phyloP scores from a whole-genome alignment of 257 asterid species.

The Solanum habrochaites region DNA sequence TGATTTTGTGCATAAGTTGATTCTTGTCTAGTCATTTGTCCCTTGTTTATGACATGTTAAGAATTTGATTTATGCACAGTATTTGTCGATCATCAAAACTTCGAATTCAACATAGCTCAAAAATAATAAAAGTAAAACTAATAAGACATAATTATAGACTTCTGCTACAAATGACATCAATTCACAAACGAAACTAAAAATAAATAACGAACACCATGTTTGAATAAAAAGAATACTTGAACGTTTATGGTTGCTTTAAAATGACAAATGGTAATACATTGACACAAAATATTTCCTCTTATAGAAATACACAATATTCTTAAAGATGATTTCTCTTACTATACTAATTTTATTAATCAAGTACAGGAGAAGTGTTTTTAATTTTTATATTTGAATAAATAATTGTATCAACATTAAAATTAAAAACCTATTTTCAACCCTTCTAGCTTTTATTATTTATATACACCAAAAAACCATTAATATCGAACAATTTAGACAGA shows the following conservation, averaged over 20 bases:
- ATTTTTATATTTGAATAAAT: neutral
- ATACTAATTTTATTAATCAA: neutral
- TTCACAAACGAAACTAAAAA: neutral
- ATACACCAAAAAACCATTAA: no score
- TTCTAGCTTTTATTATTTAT: neutral
- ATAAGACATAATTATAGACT: neutral
- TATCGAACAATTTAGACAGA: no score
- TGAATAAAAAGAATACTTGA: neutral
- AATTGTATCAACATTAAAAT: neutral
- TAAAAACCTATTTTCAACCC: neutral
- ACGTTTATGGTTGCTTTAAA: neutral
- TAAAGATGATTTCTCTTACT: neutral
- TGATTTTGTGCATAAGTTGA: neutral
- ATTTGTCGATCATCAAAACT: neutral
- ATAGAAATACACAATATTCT: neutral
- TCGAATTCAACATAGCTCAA: neutral
- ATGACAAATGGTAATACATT: neutral
- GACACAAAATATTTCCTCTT: neutral
- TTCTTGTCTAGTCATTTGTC: neutral
- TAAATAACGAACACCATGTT: neutral
- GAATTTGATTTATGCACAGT: neutral
- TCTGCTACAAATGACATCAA: neutral
- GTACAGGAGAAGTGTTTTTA: neutral
- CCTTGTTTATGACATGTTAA: neutral
- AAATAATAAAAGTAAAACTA: neutral